Percentiles rank a stretch among this genome's conserved stretches.
Evolutionary conservation across 140 eudicot genomes (phyloP).

Genomic region (Ambrosia hybrid): DNA sequence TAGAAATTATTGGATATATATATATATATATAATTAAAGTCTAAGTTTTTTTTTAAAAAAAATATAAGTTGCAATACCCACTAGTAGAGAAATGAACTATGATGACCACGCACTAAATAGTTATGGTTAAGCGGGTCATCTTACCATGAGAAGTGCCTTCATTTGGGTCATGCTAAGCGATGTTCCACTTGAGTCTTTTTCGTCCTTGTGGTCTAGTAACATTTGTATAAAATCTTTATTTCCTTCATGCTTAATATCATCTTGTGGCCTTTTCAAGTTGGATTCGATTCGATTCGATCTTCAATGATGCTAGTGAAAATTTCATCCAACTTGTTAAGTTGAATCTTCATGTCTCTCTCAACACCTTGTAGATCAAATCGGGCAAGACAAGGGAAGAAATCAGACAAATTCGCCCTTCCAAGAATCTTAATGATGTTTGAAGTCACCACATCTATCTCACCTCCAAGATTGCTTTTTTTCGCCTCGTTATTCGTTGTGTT

Average conservation of each 20-base stretch:
- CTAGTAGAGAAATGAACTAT: not conserved
- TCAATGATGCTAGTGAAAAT: conserved; percentile 10
- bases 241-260: not conserved
- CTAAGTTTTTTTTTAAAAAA: too few relatives aligned
- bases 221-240: conserved; percentile 3
- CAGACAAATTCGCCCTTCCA: not conserved
- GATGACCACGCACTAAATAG: not conserved
- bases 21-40: too few relatives aligned
- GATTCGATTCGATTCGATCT: conserved; percentile 9
- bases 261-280: not conserved
- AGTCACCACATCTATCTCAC: not conserved
- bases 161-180: conserved; percentile 13
- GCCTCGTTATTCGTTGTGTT: not conserved
- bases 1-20: not conserved
- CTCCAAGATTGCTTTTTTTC: not conserved
- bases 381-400: conserved; percentile 1
- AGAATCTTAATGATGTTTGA: not conserved
- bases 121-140: not conserved
- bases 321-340: not conserved
- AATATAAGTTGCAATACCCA: not conserved
- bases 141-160: conserved; percentile 14
- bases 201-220: not conserved
- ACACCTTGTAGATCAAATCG: conserved; percentile 15
- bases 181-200: not conserved
- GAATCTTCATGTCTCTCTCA: conserved; percentile 11